Evolutionary conservation across 2,329 filamentous ascomycete species (phyloP).

Genomic region (Phoma herbarum): DNA sequence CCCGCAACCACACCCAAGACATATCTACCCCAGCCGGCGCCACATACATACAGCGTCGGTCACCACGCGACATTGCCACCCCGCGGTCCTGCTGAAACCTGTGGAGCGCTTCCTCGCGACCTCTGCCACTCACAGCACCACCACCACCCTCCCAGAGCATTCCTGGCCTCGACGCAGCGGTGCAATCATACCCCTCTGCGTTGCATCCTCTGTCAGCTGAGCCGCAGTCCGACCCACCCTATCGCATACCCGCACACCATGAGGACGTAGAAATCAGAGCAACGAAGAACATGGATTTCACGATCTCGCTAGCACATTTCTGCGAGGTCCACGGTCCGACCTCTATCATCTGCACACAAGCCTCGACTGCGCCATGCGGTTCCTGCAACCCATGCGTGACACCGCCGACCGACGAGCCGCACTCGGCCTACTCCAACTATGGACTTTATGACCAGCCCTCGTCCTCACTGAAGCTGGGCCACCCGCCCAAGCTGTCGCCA

Average conservation of each 20-base stretch:
- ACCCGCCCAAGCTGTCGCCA: slow-evolving; percentile 47
- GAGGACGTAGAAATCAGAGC: slow-evolving; percentile 40
- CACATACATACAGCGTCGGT: slow-evolving; percentile 19
- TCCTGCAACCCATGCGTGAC: slow-evolving; percentile 61
- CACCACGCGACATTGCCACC: slow-evolving; percentile 35
- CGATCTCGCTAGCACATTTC: slow-evolving; percentile 68
- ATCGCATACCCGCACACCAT: slow-evolving; percentile 37
- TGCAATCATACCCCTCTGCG: slow-evolving; percentile 27
- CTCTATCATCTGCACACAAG: slow-evolving; percentile 69
- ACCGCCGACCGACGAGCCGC: slow-evolving; percentile 50
- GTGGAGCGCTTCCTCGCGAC: slow-evolving; percentile 31
- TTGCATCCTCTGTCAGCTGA: slow-evolving; percentile 45
- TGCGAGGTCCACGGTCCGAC: slow-evolving; percentile 70
- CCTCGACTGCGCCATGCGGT: slow-evolving; percentile 62
- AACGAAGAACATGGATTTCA: slow-evolving; percentile 52
- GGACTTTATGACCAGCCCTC: slow-evolving; percentile 47
- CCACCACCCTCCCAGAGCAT: slow-evolving; percentile 6
- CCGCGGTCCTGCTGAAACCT: slow-evolving; percentile 30
- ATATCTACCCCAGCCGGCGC: slow-evolving; percentile 15
- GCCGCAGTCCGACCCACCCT: slow-evolving; percentile 42
- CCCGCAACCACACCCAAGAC: slow-evolving; percentile 28
- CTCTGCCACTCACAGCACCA: slow-evolving; percentile 20
- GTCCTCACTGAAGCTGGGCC: slow-evolving; percentile 42
- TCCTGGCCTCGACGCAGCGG: neutral
- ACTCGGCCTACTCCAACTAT: slow-evolving; percentile 44